Evolutionary conservation across 768 basidiomycete genomes (phyloP), one percentile per base, ranked within the genome.

Genomic region (Hygrophoropsis aurantiaca): DNA sequence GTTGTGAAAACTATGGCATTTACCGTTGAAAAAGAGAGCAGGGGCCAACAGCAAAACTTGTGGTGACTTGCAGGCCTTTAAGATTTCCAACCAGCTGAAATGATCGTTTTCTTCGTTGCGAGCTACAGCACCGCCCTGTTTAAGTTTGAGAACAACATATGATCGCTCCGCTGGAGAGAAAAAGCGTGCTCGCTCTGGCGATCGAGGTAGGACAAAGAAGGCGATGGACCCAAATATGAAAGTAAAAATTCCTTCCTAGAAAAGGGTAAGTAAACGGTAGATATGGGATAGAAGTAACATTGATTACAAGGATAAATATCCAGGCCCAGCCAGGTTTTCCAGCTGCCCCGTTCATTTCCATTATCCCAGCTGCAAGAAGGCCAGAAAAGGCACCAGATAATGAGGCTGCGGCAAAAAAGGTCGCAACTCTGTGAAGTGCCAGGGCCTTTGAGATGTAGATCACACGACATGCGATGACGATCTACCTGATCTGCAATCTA

Each of bases 341-440:
- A 2, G 66, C 66, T 7, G 72, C 61, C 11, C 78, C 79, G 37
- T 81, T 60, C 71, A 87, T 79, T 11, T 79, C 61, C n/a, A 71
- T 57, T 41, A 87, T 82, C 1, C 72, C 81, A 25, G 79, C 69
- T 1, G 84, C 83, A 1, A 87, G 70, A 6, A 87, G 63, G 35
- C 85, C 85, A 5, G 82, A 83, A 54, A 84, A 83, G 0, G 80
- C 77, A 1, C 81, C 79, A 0, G 82, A 74, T 4, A 81, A 66
- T 16, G 80, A 80, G 2, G 81, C 72, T 5, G 71, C 59, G 1
- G 66, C 64, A 41, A 66, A 72, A 51, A 75, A 73, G 0, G 61
- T 41, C 0, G 73, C 68, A 36, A 74, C 56, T n/a, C 74, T 75
- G 9, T 11, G 16, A 21, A 50, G n/a, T n/a, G 51, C 18, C 4